Evolutionary conservation across 2,329 filamentous ascomycete species (phyloP).

Genomic region (Gaeumannomyces tritici): DNA sequence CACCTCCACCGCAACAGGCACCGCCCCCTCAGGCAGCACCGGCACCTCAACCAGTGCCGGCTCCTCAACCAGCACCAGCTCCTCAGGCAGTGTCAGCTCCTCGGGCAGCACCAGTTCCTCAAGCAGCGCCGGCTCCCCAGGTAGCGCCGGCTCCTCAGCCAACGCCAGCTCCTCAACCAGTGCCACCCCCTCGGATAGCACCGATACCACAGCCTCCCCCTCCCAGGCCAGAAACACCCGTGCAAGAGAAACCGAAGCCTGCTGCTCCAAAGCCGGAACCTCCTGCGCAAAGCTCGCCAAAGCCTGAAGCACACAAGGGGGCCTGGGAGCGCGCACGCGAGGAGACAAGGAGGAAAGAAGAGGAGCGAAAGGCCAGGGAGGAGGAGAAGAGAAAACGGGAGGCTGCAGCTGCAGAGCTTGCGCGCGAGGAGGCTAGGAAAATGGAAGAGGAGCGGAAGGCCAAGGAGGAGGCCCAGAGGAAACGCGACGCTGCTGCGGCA

Average conservation of each 20-base stretch:
- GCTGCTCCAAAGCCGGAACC: constrained; percentile 15
- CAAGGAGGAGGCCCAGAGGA: constrained; percentile 51
- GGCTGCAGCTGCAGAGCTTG: constrained; percentile 51
- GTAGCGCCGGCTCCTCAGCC: no score
- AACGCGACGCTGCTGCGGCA: constrained; percentile 44
- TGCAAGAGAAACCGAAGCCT: constrained; percentile 15
- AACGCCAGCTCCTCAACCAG: no score
- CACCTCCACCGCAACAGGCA: constrained; percentile 10
- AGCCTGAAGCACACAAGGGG: constrained; percentile 29
- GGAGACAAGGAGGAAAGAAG: constrained; percentile 53
- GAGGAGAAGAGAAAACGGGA: constrained; percentile 52
- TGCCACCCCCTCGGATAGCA: no score
- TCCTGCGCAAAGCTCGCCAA: constrained; percentile 14
- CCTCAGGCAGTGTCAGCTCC: no score
- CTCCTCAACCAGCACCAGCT: constrained; percentile 1
- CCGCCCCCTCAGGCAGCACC: constrained; percentile 4
- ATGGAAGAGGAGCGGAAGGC: constrained; percentile 55
- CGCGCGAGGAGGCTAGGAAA: constrained; percentile 54
- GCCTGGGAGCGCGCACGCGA: constrained; percentile 63
- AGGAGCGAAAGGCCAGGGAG: constrained; percentile 51
- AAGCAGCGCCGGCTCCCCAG: no score
- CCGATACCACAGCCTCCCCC: constrained; percentile 1
- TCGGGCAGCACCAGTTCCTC: no score
- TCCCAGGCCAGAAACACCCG: constrained; percentile 6
- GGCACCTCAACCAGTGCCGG: constrained; percentile 5